Evolutionary conservation across 2,329 filamentous ascomycete genomes (phyloP).

Genomic region (Xylariales sp.): DNA sequence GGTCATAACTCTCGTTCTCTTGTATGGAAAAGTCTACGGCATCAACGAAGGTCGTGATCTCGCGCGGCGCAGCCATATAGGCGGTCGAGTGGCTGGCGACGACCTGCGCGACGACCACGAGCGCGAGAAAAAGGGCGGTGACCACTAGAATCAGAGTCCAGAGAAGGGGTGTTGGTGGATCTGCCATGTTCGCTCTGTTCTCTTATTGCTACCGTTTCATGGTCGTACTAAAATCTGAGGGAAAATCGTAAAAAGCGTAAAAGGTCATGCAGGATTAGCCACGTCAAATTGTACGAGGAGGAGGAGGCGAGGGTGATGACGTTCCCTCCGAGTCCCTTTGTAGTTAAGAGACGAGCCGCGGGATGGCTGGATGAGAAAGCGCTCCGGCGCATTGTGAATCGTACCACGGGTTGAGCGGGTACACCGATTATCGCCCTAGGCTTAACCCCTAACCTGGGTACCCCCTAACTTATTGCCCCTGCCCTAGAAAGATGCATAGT

Average conservation of each 20-base stretch:
- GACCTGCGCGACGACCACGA: constrained; percentile 50
- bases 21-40: constrained; percentile 57
- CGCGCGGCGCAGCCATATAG: constrained; percentile 53
- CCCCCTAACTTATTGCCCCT: no score
- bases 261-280: no score
- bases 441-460: no score
- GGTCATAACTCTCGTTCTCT: constrained; percentile 61
- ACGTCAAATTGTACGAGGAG: neutral
- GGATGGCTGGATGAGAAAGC: no score
- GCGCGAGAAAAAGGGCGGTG: constrained; percentile 52
- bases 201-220: constrained; percentile 3
- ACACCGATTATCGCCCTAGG: no score
- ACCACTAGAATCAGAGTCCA: constrained; percentile 55
- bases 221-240: neutral
- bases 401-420: no score
- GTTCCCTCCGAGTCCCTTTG: constrained; percentile 8
- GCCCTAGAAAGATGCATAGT: no score
- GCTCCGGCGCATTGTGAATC: no score
- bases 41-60: constrained; percentile 55
- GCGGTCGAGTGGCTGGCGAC: constrained; percentile 48
- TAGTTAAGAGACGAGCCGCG: neutral
- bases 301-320: constrained; percentile 3
- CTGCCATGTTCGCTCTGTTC: constrained; percentile 40
- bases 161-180: constrained; percentile 40
- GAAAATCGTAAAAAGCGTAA: neutral